Evolutionary conservation across 352 stramenopile species (phyloP).

Genomic region (Pythium pyrilobum): DNA sequence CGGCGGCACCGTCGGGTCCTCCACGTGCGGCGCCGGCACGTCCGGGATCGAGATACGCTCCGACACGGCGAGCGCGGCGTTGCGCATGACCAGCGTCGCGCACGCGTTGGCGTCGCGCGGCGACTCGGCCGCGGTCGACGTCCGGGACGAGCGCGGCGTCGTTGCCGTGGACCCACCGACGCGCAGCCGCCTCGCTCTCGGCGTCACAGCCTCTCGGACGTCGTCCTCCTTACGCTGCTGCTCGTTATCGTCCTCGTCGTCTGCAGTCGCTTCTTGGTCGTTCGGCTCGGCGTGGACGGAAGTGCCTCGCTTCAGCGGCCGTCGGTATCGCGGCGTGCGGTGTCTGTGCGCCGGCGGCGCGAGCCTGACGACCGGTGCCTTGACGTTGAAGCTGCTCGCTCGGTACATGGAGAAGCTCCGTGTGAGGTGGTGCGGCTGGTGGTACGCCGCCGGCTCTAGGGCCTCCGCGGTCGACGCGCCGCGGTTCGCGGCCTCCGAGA

Average conservation of each 20-base stretch:
- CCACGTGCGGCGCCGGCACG: conserved; percentile 24
- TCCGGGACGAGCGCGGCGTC: background rate
- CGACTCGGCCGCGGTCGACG: background rate
- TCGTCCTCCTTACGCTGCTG: background rate
- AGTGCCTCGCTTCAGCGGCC: no score
- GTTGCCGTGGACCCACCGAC: no score
- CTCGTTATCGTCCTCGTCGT: background rate
- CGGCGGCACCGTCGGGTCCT: conserved; percentile 35
- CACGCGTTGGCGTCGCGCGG: conserved; percentile 24
- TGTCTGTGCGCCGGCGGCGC: background rate
- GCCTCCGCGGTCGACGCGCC: background rate
- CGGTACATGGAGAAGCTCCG: conserved; percentile 27
- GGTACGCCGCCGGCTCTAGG: background rate
- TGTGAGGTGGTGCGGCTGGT: conserved; percentile 16
- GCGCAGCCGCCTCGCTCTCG: no score
- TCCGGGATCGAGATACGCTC: conserved; percentile 44
- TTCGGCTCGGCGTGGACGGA: no score
- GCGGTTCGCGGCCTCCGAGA: conserved; percentile 13
- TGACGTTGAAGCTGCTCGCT: conserved; percentile 17
- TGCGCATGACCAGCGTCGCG: conserved; percentile 55
- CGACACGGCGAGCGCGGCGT: conserved; percentile 39
- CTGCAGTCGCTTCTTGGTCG: background rate
- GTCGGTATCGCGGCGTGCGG: background rate
- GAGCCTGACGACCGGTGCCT: conserved; percentile 11
- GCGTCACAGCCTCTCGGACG: background rate